Base-by-base conservation (phyloP, 495 filamentous ascomycete genomes). In the Aspergillus carlsbadensis region DNA sequence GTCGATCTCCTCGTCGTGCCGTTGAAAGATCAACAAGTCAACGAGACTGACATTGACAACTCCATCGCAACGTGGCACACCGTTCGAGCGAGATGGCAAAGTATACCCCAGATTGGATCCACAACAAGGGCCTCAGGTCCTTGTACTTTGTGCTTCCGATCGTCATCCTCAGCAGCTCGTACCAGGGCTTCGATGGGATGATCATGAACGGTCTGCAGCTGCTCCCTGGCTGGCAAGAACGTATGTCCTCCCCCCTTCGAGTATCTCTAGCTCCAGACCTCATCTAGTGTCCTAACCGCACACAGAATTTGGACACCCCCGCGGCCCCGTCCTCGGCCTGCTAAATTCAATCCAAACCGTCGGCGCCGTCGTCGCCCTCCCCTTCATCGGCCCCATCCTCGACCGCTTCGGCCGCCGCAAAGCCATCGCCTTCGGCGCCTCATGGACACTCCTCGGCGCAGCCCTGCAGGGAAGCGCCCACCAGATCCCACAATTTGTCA, bases 151-250 rank as follows among this genome's bases (percentile, higher is more conserved):
- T 29, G 46, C 46, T 50, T 0, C 46, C 46, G 8, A 33, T 50
- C 13, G 46, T 50, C 14, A 50, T 50, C 6, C 35, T 50, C 31
- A 50, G 46, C 15, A 50, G 46, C 31, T 50, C 46, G 5, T 50
- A 50, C 15, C 46, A 50, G 31, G 46, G 46, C 0, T 50, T 50
- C 31, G 46, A 50, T 10, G 46, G 46, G 1, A 50, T 50, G 46
- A 50, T 50, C 31, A 50, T 50, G 46, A 50, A 50, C 46, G 46
- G 46, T 1, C 20, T 50, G 33, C 46, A 50, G 46, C 46, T 50
- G 46, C 20, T 50, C n/a, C 46, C 46, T 14, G n/a, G 46, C 29
- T 50, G 46, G 46, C 46, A 50, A 29, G 46, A 50, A 21, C 46
- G 46, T 50, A 11, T 1, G 46, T 4, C 5, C 1, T 0, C 26